Percentiles rank a stretch among this genome's conserved stretches.
phyloP scores from a whole-genome alignment of 1,284 basidiomycete species.

The Gastroboletus turbinatus region DNA sequence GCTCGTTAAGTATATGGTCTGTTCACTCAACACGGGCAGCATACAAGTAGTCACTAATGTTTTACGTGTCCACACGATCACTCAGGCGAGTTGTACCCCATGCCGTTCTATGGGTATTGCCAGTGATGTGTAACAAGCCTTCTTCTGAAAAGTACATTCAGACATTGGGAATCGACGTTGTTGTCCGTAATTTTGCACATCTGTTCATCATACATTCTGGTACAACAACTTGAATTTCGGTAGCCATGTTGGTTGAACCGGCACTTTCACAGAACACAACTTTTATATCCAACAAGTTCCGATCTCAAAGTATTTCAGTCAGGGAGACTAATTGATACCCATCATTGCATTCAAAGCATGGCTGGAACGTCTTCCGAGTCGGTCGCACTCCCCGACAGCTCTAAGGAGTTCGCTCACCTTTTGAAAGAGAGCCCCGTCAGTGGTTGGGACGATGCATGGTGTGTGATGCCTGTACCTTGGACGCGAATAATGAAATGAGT shows the following conservation, averaged over 20 bases:
- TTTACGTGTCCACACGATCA: background rate
- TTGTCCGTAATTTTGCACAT: slow-evolving; percentile 6
- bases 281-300: background rate
- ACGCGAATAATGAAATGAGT: background rate
- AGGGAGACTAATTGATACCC: background rate
- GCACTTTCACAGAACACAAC: background rate
- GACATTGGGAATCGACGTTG: background rate
- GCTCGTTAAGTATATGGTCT: slow-evolving; percentile 11
- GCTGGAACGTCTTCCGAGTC: background rate
- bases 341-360: background rate
- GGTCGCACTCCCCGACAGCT: background rate
- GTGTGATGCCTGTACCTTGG: background rate
- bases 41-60: slow-evolving; percentile 6
- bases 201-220: background rate
- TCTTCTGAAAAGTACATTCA: background rate
- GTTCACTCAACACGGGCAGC: background rate
- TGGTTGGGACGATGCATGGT: slow-evolving; percentile 27
- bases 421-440: slow-evolving; percentile 12
- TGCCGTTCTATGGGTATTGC: background rate
- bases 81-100: slow-evolving; percentile 4
- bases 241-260: background rate
- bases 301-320: background rate
- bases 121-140: background rate
- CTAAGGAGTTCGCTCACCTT: slow-evolving; percentile 8
- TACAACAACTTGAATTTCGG: background rate